Conservation (phyloP, 768 basidiomycete genomes). For the Lactifluus volemus region DNA sequence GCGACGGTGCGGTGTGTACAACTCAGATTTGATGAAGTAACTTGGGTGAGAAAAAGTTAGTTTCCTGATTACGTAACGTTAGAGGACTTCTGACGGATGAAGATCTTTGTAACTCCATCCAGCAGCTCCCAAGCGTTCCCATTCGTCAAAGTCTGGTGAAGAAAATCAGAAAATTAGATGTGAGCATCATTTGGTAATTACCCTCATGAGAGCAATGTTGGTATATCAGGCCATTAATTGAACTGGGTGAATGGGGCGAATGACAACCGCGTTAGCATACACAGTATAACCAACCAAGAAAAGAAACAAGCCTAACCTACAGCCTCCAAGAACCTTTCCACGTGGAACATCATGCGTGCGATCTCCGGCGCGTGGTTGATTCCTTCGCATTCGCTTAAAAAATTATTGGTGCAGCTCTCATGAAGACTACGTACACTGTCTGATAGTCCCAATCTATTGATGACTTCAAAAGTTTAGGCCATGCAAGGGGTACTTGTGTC, state of each 20-base stretch:
- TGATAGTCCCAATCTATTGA: slow-evolving; percentile 15
- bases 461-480: slow-evolving; percentile 11
- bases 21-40: slow-evolving; percentile 18
- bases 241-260: neutral
- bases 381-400: neutral
- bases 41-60: neutral
- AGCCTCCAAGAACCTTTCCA: slow-evolving; percentile 16
- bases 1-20: slow-evolving; percentile 5
- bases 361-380: slow-evolving; percentile 6
- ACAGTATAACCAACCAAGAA: neutral
- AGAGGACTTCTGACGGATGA: slow-evolving; percentile 10
- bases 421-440: slow-evolving; percentile 4
- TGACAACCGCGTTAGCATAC: neutral
- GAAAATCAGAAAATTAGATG: neutral
- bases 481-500: slow-evolving; percentile 15
- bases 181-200: neutral
- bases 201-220: slow-evolving; percentile 17
- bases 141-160: slow-evolving; percentile 18
- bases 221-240: slow-evolving; percentile 15
- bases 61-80: neutral
- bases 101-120: slow-evolving; percentile 21
- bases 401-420: neutral
- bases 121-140: slow-evolving; percentile 19
- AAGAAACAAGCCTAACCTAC: neutral
- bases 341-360: slow-evolving; percentile 7